These are phyloP conservation scores for Rhizopogon vesiculosus DNA, from an alignment of 768 basidiomycete genomes.

Conservation along the genomic window DNA sequence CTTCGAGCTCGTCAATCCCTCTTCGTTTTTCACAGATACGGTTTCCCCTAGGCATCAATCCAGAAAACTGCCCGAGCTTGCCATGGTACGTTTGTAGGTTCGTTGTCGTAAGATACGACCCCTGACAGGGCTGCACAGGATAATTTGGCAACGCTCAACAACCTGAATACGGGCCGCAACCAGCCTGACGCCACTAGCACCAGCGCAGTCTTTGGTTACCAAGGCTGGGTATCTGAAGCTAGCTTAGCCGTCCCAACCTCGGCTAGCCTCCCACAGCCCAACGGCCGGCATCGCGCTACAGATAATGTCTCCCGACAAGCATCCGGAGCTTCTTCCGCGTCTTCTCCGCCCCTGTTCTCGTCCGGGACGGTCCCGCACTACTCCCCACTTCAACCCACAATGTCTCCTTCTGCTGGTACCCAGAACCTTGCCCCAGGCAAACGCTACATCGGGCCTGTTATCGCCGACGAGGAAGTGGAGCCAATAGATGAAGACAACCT, in stretches of 20 bases:
- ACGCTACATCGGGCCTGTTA: slow-evolving; percentile 27
- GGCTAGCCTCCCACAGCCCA: slow-evolving; percentile 3
- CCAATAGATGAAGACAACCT: slow-evolving; percentile 23
- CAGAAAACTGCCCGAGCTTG: slow-evolving; percentile 25
- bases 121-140: slow-evolving; percentile 12
- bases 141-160: slow-evolving; percentile 22
- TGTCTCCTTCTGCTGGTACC: slow-evolving; percentile 18
- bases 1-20: slow-evolving; percentile 19
- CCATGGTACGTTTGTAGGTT: slow-evolving; percentile 20
- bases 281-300: slow-evolving; percentile 20
- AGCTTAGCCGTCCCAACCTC: slow-evolving; percentile 11
- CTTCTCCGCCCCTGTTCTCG: slow-evolving; percentile 14
- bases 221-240: slow-evolving; percentile 28
- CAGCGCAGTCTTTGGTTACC: slow-evolving; percentile 16
- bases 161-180: slow-evolving; percentile 18
- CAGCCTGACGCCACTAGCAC: slow-evolving; percentile 11
- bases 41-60: slow-evolving; percentile 15
- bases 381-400: slow-evolving; percentile 18
- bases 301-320: slow-evolving; percentile 26
- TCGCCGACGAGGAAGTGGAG: slow-evolving; percentile 23
- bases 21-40: slow-evolving; percentile 18
- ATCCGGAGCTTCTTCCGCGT: slow-evolving; percentile 18
- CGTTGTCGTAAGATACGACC: neutral
- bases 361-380: slow-evolving; percentile 19
- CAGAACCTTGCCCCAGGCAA: slow-evolving; percentile 21